Evolutionary conservation across 495 filamentous ascomycete species (phyloP).

Genomic region (Aspergillus affinis): DNA sequence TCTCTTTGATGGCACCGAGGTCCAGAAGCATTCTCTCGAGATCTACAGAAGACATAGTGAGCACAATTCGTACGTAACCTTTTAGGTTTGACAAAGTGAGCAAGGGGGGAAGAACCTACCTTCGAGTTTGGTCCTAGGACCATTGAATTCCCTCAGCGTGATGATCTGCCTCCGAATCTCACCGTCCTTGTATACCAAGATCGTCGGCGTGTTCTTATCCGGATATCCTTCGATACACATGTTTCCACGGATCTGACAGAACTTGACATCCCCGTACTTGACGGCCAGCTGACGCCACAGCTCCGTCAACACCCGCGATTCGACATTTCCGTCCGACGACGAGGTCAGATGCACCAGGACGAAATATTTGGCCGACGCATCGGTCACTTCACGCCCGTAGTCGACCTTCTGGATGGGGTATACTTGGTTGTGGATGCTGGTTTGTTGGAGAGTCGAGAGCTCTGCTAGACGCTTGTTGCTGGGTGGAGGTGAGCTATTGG

Average conservation of each 20-base stretch:
- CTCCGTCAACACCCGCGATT: slow-evolving; percentile 77
- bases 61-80: neutral
- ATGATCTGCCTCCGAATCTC: slow-evolving; percentile 89
- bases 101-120: slow-evolving; percentile 34
- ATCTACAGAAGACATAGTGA: slow-evolving; percentile 35
- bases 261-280: slow-evolving; percentile 92
- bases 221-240: slow-evolving; percentile 97
- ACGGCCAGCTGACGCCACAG: slow-evolving; percentile 83
- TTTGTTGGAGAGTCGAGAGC: slow-evolving; percentile 68
- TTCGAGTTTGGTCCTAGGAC: slow-evolving; percentile 63
- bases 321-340: slow-evolving; percentile 70
- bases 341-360: slow-evolving; percentile 89
- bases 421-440: slow-evolving; percentile 80
- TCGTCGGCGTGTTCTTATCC: slow-evolving; percentile 90
- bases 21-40: slow-evolving; percentile 78
- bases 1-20: slow-evolving; percentile 71
- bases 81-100: neutral
- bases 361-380: slow-evolving; percentile 68
- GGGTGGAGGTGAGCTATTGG: slow-evolving; percentile 20
- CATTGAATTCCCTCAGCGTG: slow-evolving; percentile 76
- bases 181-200: slow-evolving; percentile 86
- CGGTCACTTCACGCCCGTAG: slow-evolving; percentile 88
- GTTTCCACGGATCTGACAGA: slow-evolving; percentile 90
- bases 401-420: slow-evolving; percentile 94
- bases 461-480: slow-evolving; percentile 82